Evolutionary conservation across 495 filamentous ascomycete genomes (phyloP).

Genomic region (Aspergillus conjunctus): DNA sequence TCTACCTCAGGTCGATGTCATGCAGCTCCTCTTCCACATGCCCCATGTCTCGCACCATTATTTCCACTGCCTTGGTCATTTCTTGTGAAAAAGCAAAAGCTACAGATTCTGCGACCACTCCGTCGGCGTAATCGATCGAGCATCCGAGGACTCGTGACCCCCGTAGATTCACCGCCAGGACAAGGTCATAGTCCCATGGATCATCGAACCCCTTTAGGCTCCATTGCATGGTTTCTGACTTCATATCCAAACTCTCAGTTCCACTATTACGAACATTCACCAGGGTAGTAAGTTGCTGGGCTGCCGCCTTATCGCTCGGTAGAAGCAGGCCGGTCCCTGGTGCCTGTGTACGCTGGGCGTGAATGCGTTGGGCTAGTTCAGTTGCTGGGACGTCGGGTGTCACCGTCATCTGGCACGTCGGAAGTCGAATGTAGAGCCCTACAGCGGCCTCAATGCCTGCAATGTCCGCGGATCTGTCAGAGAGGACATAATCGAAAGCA

Average conservation of each 20-base stretch:
- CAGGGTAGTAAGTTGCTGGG: slow-evolving; percentile 1
- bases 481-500: slow-evolving; percentile 13
- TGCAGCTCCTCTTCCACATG: background rate
- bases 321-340: background rate
- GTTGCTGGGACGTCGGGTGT: background rate
- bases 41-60: slow-evolving; percentile 2
- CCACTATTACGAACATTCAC: slow-evolving; percentile 17
- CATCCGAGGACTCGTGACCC: slow-evolving; percentile 7
- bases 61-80: slow-evolving; percentile 2
- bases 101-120: slow-evolving; percentile 2
- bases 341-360: slow-evolving; percentile 8
- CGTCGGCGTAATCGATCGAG: slow-evolving; percentile 9
- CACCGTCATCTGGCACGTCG: background rate
- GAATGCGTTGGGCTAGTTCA: background rate
- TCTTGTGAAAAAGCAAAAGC: background rate
- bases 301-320: slow-evolving; percentile 1
- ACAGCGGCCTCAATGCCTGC: slow-evolving; percentile 7
- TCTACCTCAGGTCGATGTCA: background rate
- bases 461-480: slow-evolving; percentile 5
- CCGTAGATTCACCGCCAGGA: slow-evolving; percentile 12
- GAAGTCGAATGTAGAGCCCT: slow-evolving; percentile 12
- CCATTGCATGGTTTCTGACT: background rate
- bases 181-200: slow-evolving; percentile 17
- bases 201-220: slow-evolving; percentile 3
- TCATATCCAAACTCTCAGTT: slow-evolving; percentile 9